Evolutionary conservation across 306 rosid species (phyloP), one percentile per base, ranked within the genome.

Genomic region (Comarum palustre): DNA sequence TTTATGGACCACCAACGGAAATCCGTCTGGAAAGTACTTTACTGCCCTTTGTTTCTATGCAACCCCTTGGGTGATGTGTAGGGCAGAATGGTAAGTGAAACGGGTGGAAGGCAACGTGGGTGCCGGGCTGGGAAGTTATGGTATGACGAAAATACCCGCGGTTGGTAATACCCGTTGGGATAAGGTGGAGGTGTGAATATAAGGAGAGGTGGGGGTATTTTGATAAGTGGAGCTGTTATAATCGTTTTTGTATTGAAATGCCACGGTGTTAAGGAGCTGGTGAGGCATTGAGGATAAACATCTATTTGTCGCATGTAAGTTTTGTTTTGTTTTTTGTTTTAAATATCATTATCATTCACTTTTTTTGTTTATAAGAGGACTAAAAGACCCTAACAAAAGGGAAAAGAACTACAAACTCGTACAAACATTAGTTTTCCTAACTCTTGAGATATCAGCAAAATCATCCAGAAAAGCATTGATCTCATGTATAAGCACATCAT

Each of bases 251-350:
- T 46, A 43, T 71, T 82, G 76, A 60, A 76, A 80, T 78, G 86
- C 90, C 94, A 87, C 84, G 89, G 80, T 90, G 94, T 77, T 5
- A 0, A 29, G 54, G 87, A 80, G 88, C 76, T 82, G 85, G 81
- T 80, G 22, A 25, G 54, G 61, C 4, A 43, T 76, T 47, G 55
- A 64, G 66, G 84, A 82, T 81, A 86, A 86, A 84, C 75, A 69
- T 80, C 19, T 60, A 62, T 34, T 82, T 86, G 83, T 81, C 86
- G 36, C 81, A 13, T 61, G 75, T 51, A 76, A 66, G 79, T 67
- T 69, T 69, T 36, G 62, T 52, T 6, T 3, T n/a, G 19, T 1
- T 1, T 68, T n/a, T 73, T n/a, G 6, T 51, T n/a, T n/a, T 46
- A 7, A 71, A n/a, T n/a, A 72, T 78, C 69, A 74, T 80, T 85